Evolutionary conservation across 495 filamentous ascomycete genomes (phyloP), one percentile per base, ranked within the genome.

Genomic region (Chaetomidium leptoderma): DNA sequence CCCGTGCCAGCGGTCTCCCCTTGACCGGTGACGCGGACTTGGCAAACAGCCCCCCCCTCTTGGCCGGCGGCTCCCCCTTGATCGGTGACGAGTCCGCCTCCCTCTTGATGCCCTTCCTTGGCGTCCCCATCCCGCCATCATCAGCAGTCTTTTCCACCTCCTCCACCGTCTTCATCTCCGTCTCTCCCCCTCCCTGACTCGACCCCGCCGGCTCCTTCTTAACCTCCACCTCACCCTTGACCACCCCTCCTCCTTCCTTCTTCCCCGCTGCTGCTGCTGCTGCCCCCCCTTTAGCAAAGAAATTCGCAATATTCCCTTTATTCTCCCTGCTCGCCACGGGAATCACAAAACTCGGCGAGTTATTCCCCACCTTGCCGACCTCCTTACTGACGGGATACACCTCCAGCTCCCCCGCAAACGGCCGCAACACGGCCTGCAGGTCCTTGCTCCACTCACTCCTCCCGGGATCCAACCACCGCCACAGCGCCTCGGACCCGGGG

Each of bases 361-460:
- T 88, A 60, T 96, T 95, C n/a, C 92, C 91, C 2, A 95, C 93
- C 73, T 96, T 97, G 0, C 91, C 91, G 0, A 98, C 93, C 13
- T 93, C 92, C 68, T 89, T 89, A 44, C 80, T 81, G 2, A 98
- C 93, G 14, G 86, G 81, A 68, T 96, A 97, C 27, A 86, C 83
- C 40, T 95, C 92, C 29, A 98, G 71, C 55, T 90, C 89, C 0
- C 89, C 89, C 26, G 79, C 70, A 59, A 84, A 97, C 0, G 93
- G 91, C 63, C 81, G 85, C 26, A 97, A 67, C 10, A 93, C 71
- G 3, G 70, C 74, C 65, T 96, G 91, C 32, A 98, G 73, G 21
- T 92, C 87, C 49, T 78, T 80, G 19, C 81, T 86, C 92, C 92
- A 97, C 45, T 81, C 82, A 8, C 73, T 74, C 33, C 81, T 78